Conservation (phyloP, 1,284 basidiomycete genomes). For the Xanthoconium separans region DNA sequence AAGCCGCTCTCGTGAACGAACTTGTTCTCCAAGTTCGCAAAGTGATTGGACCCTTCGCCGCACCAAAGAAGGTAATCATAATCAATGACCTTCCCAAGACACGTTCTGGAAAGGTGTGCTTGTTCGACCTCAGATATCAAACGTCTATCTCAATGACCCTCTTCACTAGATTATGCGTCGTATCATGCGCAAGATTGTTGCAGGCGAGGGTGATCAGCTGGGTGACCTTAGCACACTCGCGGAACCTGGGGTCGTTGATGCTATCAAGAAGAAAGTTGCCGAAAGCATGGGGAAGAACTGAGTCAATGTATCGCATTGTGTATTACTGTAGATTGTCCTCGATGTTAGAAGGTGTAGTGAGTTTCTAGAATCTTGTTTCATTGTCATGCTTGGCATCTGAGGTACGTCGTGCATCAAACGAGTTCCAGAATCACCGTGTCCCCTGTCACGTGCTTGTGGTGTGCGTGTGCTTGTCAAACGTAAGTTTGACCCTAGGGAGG, state of each 20-base stretch:
- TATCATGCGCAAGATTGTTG: slow-evolving; percentile 93
- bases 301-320: slow-evolving; percentile 1
- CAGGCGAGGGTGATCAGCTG: slow-evolving; percentile 90
- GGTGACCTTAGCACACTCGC: slow-evolving; percentile 91
- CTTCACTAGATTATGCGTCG: slow-evolving; percentile 80
- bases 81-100: slow-evolving; percentile 94
- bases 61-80: slow-evolving; percentile 90
- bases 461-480: too few relatives aligned
- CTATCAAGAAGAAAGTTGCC: slow-evolving; percentile 76
- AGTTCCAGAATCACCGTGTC: too few relatives aligned
- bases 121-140: not conserved
- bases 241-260: slow-evolving; percentile 80
- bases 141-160: not conserved
- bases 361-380: not conserved
- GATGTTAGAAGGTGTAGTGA: not conserved
- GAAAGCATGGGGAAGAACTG: slow-evolving; percentile 26
- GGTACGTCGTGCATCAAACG: too few relatives aligned
- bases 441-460: too few relatives aligned
- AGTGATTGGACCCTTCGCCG: slow-evolving; percentile 93
- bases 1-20: slow-evolving; percentile 80
- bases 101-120: slow-evolving; percentile 84
- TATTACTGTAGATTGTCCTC: not conserved
- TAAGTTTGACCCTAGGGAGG: too few relatives aligned
- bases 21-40: slow-evolving; percentile 93
- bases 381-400: too few relatives aligned